These are phyloP conservation scores for sunflower (Helianthus annuus) DNA, from an alignment of 129 eudicot genomes.

Conservation along the genomic window HanXRQr2.0-SUNRISE NC_035442.2:5105941-5106440, in stretches of 20 bases:
- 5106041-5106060: neutral
- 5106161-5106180: conserved; percentile 94
- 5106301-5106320: conserved; percentile 98
- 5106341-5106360: conserved; percentile 82
- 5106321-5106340: conserved; percentile 77
- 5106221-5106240: conserved; percentile 91
- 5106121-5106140: conserved; percentile 94
- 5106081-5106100: neutral
- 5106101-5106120: conserved; percentile 94
- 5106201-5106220: conserved; percentile 82
- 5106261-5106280: conserved; percentile 77
- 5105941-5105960: too few relatives aligned
- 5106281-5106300: conserved; percentile 97
- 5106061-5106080: neutral
- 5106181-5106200: conserved; percentile 86
- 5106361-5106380: conserved; percentile 81
- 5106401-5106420: conserved; percentile 94
- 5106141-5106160: conserved; percentile 92
- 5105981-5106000: too few relatives aligned
- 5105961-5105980: too few relatives aligned
- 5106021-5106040: neutral
- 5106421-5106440: conserved; percentile 95
- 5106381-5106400: conserved; percentile 85
- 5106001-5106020: too few relatives aligned
- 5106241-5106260: conserved; percentile 88